Evolutionary conservation across 352 stramenopile genomes (phyloP), one percentile per base, ranked within the genome.

Genomic region (Phytophthora pisi): DNA sequence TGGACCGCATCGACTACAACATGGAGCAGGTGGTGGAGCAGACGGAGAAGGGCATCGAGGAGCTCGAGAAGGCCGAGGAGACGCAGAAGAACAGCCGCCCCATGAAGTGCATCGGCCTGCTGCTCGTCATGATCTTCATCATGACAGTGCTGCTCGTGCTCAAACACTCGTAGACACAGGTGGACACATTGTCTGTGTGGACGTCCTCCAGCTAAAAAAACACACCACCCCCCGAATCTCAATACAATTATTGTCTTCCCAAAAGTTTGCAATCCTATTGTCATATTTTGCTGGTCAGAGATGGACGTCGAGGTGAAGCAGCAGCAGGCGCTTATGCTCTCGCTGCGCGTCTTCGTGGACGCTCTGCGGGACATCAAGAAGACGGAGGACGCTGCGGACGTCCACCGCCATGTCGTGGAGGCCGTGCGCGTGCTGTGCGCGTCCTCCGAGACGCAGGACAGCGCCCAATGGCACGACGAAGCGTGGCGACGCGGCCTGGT

Each of bases 1-100:
- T 99, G 16, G 98, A 99, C 84, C 93, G 98, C 31, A 99, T 99
- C 78, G 98, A 99, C 84, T 99, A 99, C 84, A 99, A 99, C 79
- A 99, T 99, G 98, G 98, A 99, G 75, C 95, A 99, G 58, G 98
- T 99, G 38, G 97, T 99, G 28, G 97, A 99, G 84, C 96, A 99
- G 78, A 99, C 97, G 5, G 97, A 99, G 71, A 97, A 99, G 61
- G 98, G 98, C 49, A 95, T 99, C 51, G 85, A 98, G 56, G 96
- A 99, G 79, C 83, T 99, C 34, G 97, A 99, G 71, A 98, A 98
- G 68, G 98, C 98, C n/a, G 98, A 99, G 74, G 92, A 98, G 72
- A 97, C 96, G 66, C 97, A 99, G 84, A 99, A 99, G 77, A 98
- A 88, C 68, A 97, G 91, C 24, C 86, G 98, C 15, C 96, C 98